Evolutionary conservation across 257 asterid genomes (phyloP), one percentile per base, ranked within the genome.

Genomic region (Craterostigma plantagineum): DNA sequence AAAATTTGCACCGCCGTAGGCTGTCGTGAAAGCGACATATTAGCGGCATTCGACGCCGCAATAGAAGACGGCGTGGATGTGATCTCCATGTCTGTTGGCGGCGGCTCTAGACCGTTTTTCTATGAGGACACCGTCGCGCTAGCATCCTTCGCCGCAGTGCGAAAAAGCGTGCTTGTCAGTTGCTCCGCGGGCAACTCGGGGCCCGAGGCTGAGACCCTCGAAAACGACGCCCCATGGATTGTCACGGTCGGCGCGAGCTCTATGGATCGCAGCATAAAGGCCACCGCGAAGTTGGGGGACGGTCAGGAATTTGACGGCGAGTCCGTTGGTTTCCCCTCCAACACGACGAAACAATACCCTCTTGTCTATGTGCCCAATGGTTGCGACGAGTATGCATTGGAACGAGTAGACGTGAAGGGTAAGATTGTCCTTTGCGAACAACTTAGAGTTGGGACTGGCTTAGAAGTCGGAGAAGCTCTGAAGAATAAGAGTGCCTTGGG

Each of bases 161-260:
- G 63, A 38, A 59, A 38, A 14, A 73, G 81, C 4, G 54, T 72
- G 14, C 49, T 72, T 39, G 75, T 72, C 7, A 68, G 74, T 16
- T 15, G 45, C 15, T 7, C 77, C 0, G 77, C 77, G 0, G 66
- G 62, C 0, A 68, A 72, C 14, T 0, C 0, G 0, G 70, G 73
- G 10, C 66, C 71, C 0, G 10, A 0, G 2, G 0, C 1, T 15
- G 0, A 2, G 2, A 7, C 68, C 0, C 0, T 59, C 3, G 0
- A n/a, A 1, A 58, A 64, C n/a, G 70, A 50, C 7, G 73, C 80
- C 2, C 73, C 76, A 0, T 71, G 80, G 80, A 45, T 61, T 7
- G 65, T 71, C 17, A 58, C 73, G 0, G 73, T 72, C 7, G 81
- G 75, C 2, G 70, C 81, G 1, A 69, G 77, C 68, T 59, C 72